These are phyloP conservation scores for Colletotrichum orchidophilum DNA, from an alignment of 2,329 filamentous ascomycete genomes.

Conservation along the genomic window DNA sequence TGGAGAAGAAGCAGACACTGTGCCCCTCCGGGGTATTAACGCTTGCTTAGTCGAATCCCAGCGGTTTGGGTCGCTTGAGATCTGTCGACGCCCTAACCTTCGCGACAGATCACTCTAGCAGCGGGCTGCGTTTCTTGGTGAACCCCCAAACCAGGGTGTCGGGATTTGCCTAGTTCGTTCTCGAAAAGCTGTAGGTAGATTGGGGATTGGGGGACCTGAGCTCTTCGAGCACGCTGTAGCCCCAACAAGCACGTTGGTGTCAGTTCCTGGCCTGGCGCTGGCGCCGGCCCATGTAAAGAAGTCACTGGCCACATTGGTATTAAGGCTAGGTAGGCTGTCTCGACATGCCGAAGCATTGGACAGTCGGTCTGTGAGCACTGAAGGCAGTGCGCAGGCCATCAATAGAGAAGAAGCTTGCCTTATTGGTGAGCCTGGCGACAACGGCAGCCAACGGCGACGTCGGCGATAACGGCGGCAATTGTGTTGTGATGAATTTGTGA, in stretches of 20 bases:
- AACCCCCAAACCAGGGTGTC: slow-evolving; percentile 36
- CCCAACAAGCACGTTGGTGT: slow-evolving; percentile 23
- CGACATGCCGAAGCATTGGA: background rate
- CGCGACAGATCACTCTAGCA: slow-evolving; percentile 36
- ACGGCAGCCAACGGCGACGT: background rate
- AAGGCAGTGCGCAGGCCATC: background rate
- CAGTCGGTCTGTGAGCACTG: background rate
- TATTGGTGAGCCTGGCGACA: background rate
- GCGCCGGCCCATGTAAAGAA: background rate
- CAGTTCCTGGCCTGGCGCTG: slow-evolving; percentile 14
- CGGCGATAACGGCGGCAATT: background rate
- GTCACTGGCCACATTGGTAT: slow-evolving; percentile 4
- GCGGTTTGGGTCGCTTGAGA: slow-evolving; percentile 36
- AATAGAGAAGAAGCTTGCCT: background rate
- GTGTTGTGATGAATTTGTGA: background rate
- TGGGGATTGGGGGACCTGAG: slow-evolving; percentile 20
- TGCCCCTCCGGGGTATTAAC: slow-evolving; percentile 34
- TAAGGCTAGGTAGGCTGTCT: background rate
- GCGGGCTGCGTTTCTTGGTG: slow-evolving; percentile 35
- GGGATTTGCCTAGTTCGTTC: slow-evolving; percentile 33
- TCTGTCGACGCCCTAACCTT: slow-evolving; percentile 36
- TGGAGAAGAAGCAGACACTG: slow-evolving; percentile 27
- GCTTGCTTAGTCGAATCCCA: slow-evolving; percentile 35
- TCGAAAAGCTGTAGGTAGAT: slow-evolving; percentile 23
- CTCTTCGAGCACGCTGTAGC: background rate